Evolutionary conservation across 352 stramenopile species (phyloP).

Genomic region (Pythium coloratum): DNA sequence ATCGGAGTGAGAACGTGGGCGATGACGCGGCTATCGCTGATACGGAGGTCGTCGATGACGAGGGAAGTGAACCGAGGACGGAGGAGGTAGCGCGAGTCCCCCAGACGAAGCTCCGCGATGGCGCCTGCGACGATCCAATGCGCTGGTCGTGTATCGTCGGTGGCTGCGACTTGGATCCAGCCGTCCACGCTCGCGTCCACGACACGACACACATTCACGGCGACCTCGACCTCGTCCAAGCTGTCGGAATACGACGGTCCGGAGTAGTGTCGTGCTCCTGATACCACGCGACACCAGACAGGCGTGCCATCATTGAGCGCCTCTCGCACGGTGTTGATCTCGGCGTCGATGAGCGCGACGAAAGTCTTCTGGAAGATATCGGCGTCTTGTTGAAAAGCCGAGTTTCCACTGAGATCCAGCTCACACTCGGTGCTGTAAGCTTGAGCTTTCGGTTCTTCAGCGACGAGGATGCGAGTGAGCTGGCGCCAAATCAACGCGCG

Average conservation of each 20-base stretch:
- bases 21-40: neutral
- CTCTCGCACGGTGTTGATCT: neutral
- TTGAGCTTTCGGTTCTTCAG: neutral
- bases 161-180: neutral
- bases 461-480: neutral
- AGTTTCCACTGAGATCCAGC: neutral
- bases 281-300: neutral
- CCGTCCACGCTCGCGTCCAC: neutral
- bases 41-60: neutral
- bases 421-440: neutral
- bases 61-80: neutral
- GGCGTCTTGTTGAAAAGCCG: neutral
- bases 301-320: neutral
- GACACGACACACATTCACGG: neutral
- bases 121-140: neutral
- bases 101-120: neutral
- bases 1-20: neutral
- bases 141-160: neutral
- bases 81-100: neutral
- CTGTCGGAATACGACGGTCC: neutral
- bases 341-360: neutral
- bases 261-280: neutral
- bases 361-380: neutral
- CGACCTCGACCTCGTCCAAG: neutral
- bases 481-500: slow-evolving; percentile 5